Percentiles rank a stretch among this genome's conserved stretches.
These are phyloP conservation scores for Debaryomyces coudertii DNA, from an alignment of 1,139 yeast genomes.

Conservation along the genomic window DNA sequence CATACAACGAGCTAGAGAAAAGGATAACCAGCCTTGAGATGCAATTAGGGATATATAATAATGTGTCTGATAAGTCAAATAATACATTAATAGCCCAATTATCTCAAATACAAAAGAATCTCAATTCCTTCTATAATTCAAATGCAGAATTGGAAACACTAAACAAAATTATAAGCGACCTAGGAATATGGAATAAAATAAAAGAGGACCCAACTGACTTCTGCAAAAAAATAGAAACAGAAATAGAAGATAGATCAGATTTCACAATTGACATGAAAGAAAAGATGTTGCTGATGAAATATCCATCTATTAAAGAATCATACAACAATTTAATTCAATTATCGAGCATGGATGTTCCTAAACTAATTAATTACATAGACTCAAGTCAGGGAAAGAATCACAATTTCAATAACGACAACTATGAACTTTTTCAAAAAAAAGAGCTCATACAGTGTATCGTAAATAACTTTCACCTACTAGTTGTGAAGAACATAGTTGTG, in stretches of 20 bases:
- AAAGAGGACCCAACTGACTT: slow-evolving; percentile 9
- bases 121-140: slow-evolving; percentile 21
- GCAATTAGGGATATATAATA: slow-evolving; percentile 9
- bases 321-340: slow-evolving; percentile 25
- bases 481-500: slow-evolving; percentile 34
- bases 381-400: slow-evolving; percentile 23
- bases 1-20: slow-evolving; percentile 8
- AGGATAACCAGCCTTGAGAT: slow-evolving; percentile 13
- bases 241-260: slow-evolving; percentile 1
- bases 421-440: slow-evolving; percentile 14
- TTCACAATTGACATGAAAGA: slow-evolving; percentile 19
- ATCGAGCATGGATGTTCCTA: slow-evolving; percentile 23
- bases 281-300: slow-evolving; percentile 25
- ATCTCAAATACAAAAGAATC: slow-evolving; percentile 18
- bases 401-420: slow-evolving; percentile 18
- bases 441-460: slow-evolving; percentile 21
- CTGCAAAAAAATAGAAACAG: slow-evolving; percentile 2
- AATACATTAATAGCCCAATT: slow-evolving; percentile 17
- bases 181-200: slow-evolving; percentile 20
- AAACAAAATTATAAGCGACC: slow-evolving; percentile 24
- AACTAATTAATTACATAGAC: slow-evolving; percentile 24
- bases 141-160: slow-evolving; percentile 27
- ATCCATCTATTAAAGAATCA: slow-evolving; percentile 24
- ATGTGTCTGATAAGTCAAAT: not conserved
- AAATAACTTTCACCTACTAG: slow-evolving; percentile 24